Conservation (phyloP, 192 early-diverging fungal species). For the Mortierella antarctica region DNA sequence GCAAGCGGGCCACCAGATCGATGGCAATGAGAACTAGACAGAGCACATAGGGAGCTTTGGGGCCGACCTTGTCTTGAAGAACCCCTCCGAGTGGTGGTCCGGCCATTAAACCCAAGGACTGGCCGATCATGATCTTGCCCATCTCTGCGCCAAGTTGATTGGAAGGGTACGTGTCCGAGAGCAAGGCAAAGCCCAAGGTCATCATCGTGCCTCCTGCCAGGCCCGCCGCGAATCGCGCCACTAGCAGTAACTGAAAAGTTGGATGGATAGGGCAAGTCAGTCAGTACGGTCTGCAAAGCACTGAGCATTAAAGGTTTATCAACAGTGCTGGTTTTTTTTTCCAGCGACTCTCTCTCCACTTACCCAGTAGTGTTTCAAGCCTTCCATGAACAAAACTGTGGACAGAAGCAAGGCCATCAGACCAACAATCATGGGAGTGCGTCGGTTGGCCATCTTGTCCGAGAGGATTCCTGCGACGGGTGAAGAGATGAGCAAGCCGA, state of each 20-base stretch:
- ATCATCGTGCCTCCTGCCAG: conserved; percentile 38
- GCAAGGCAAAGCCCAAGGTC: conserved; percentile 47
- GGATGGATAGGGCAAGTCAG: conserved; percentile 6
- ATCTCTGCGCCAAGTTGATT: conserved; percentile 55
- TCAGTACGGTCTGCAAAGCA: not conserved
- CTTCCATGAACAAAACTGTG: conserved; percentile 41
- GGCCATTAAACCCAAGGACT: conserved; percentile 55
- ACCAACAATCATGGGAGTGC: conserved; percentile 51
- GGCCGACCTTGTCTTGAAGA: conserved; percentile 53
- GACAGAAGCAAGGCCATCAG: conserved; percentile 30
- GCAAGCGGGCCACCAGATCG: conserved; percentile 52
- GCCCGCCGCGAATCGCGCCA: conserved; percentile 33
- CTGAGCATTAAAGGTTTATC: conserved; percentile 26
- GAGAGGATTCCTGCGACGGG: conserved; percentile 34
- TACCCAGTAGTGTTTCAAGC: conserved; percentile 49
- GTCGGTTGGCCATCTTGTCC: conserved; percentile 39
- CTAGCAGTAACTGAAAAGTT: conserved; percentile 10
- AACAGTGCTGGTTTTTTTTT: conserved; percentile 1
- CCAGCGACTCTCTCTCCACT: not conserved
- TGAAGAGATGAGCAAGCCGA: conserved; percentile 27
- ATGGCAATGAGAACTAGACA: conserved; percentile 52
- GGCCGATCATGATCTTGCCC: conserved; percentile 58
- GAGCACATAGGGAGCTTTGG: conserved; percentile 56
- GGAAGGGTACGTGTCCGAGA: conserved; percentile 55
- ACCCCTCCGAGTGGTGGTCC: conserved; percentile 59